A percentile compares a stretch with the other conserved stretches of the same genome.
phyloP scores from a whole-genome alignment of 1,139 yeast genomes.

The Suhomyces terraborum region DNA sequence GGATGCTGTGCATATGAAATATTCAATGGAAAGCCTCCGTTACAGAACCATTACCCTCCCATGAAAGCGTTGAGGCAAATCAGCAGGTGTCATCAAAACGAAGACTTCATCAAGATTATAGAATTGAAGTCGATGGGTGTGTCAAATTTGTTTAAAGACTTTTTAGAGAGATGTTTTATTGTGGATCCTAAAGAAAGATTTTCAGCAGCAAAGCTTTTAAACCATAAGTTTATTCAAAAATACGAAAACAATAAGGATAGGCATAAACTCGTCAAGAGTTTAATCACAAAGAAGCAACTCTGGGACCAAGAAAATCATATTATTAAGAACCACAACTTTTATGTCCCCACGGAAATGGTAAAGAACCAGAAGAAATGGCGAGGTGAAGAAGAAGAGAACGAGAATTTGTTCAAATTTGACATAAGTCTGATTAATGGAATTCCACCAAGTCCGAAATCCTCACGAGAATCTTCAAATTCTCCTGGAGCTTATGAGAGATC shows the following conservation, averaged over 20 bases:
- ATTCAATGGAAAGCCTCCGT: constrained; percentile 82
- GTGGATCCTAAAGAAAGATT: constrained; percentile 63
- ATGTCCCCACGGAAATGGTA: constrained; percentile 43
- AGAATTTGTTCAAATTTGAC: constrained; percentile 36
- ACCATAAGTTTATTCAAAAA: constrained; percentile 56
- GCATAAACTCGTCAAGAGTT: constrained; percentile 28
- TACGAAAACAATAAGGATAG: constrained; percentile 18
- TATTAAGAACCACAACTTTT: constrained; percentile 35
- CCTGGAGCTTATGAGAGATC: constrained; percentile 9
- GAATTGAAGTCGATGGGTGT: constrained; percentile 30
- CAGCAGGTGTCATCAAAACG: constrained; percentile 39
- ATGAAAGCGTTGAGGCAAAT: constrained; percentile 69
- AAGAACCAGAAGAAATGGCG: constrained; percentile 41
- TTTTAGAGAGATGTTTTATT: constrained; percentile 63
- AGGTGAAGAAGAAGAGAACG: constrained; percentile 19
- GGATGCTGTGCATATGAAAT: constrained; percentile 89
- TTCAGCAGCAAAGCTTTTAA: constrained; percentile 58
- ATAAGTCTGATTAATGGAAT: constrained; percentile 34
- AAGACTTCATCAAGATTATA: constrained; percentile 38
- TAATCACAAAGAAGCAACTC: constrained; percentile 40
- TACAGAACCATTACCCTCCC: constrained; percentile 66
- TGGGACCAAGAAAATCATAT: constrained; percentile 49
- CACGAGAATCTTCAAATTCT: constrained; percentile 21
- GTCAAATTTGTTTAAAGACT: constrained; percentile 47
- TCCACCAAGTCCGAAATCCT: constrained; percentile 10